Base-by-base conservation (phyloP, 2,329 filamentous ascomycete species). In the Cytospora mali region DNA sequence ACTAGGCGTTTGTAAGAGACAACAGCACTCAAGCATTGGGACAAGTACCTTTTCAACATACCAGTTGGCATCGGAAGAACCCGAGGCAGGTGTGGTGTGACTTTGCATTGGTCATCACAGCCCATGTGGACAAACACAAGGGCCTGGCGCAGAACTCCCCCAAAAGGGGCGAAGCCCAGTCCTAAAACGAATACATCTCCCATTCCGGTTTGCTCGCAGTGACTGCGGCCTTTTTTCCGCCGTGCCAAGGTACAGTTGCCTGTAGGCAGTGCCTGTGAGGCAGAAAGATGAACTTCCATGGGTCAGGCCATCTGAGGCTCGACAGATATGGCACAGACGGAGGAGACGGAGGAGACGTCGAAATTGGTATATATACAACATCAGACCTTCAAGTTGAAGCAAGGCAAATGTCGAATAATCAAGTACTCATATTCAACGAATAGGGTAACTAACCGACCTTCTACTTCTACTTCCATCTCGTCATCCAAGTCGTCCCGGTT, bases 111-210 rank as follows among this genome's bases (percentile, higher is more conserved):
- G n/a, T n/a, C n/a, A n/a, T n/a, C n/a, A n/a, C n/a, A n/a, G n/a
- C n/a, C n/a, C n/a, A n/a, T n/a, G n/a, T n/a, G n/a, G n/a, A n/a
- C n/a, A n/a, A n/a, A n/a, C n/a, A n/a, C n/a, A n/a, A n/a, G n/a
- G n/a, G n/a, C n/a, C n/a, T n/a, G 52, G 52, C 52, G 59, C 53
- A 55, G 53, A n/a, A 46, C 42, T 56, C 59, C 50, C 42, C 42
- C 56, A 52, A 16, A 28, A 21, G 21, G 52, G 59, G 52, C 59
- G 52, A 56, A 61, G 46, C 39, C n/a, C 11, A 18, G 42, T 29
- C 53, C 35, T 31, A 35, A 16, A 39, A 10, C 3, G n/a, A 4
- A 23, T 23, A n/a, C n/a, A 33, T 33, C 3, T 33, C 31, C 14
- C 31, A 33, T 33, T 46, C 35, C 35, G 16, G 35, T 6, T 4